Evolutionary conservation across 495 filamentous ascomycete genomes (phyloP).

Genomic region (Durotheca rogersii): DNA sequence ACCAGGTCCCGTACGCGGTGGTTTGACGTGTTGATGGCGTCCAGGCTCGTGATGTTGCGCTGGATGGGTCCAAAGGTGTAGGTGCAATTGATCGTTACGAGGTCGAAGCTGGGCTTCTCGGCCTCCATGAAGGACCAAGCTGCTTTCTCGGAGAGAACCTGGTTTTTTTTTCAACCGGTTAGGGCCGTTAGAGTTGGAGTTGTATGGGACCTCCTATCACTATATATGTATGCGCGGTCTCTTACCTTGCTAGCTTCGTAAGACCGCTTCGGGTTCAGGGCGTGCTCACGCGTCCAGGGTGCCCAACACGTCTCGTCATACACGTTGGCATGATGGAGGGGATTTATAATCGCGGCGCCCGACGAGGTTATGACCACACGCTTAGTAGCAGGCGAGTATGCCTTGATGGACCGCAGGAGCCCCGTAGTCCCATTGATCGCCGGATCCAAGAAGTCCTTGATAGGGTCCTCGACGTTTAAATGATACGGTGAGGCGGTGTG

Average conservation of each 20-base stretch:
- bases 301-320: conserved; percentile 46
- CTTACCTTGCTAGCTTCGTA: conserved; percentile 46
- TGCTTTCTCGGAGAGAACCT: conserved; percentile 43
- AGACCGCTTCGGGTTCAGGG: conserved; percentile 30
- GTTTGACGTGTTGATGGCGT: conserved; percentile 50
- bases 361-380: conserved; percentile 50
- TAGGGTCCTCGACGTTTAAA: conserved; percentile 38
- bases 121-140: conserved; percentile 46
- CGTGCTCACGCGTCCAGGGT: conserved; percentile 41
- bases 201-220: not conserved
- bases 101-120: conserved; percentile 39
- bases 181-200: too few relatives aligned
- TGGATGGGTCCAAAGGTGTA: conserved; percentile 49
- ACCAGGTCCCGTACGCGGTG: conserved; percentile 45
- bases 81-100: conserved; percentile 48
- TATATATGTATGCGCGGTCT: not conserved
- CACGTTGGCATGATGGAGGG: conserved; percentile 37
- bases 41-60: conserved; percentile 32
- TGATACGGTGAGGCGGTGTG: conserved; percentile 50
- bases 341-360: conserved; percentile 43
- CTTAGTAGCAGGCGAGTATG: conserved; percentile 37
- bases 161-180: too few relatives aligned
- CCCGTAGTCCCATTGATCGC: conserved; percentile 47
- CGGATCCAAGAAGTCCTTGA: conserved; percentile 45
- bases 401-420: conserved; percentile 41